These are phyloP conservation scores for Letharia lupina DNA, from an alignment of 495 filamentous ascomycete species.

Conservation along the genomic window DNA sequence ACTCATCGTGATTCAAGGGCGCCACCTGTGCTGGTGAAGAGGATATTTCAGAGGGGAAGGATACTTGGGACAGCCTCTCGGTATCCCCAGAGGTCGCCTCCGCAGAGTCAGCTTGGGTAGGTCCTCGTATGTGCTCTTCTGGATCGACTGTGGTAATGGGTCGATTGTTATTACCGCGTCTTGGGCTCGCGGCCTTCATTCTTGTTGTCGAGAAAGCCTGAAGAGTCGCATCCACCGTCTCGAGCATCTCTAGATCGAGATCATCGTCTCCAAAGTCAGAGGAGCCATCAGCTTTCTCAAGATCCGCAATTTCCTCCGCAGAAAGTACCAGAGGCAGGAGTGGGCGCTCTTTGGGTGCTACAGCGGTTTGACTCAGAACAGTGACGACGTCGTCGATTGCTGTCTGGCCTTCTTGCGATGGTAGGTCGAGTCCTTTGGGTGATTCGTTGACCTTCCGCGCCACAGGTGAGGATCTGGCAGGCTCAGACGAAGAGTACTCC, in stretches of 20 bases:
- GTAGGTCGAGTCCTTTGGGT: not conserved
- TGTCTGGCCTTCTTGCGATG: not conserved
- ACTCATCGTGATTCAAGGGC: conserved; percentile 43
- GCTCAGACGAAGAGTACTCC: conserved; percentile 26
- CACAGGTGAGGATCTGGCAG: conserved; percentile 50
- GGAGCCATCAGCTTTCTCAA: conserved; percentile 26
- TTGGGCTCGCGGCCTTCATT: not conserved
- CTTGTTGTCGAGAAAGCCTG: not conserved
- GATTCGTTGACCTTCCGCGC: conserved; percentile 31
- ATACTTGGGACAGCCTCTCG: conserved; percentile 4
- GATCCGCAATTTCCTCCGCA: conserved; percentile 7
- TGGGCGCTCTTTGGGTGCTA: not conserved
- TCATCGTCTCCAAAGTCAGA: conserved; percentile 57
- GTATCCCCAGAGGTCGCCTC: not conserved
- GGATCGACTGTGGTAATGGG: not conserved
- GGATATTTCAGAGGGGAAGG: conserved; percentile 1
- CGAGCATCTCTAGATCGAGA: conserved; percentile 47
- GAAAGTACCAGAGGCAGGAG: conserved; percentile 1
- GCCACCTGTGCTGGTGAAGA: conserved; percentile 23
- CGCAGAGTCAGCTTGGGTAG: not conserved
- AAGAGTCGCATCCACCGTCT: conserved; percentile 32
- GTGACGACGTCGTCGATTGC: conserved; percentile 17
- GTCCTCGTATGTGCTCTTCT: not conserved
- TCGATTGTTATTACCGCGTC: not conserved
- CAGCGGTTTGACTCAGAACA: conserved; percentile 16